Conservation (phyloP, 2,329 filamentous ascomycete species). For the Ambrosiella beaveri region DNA sequence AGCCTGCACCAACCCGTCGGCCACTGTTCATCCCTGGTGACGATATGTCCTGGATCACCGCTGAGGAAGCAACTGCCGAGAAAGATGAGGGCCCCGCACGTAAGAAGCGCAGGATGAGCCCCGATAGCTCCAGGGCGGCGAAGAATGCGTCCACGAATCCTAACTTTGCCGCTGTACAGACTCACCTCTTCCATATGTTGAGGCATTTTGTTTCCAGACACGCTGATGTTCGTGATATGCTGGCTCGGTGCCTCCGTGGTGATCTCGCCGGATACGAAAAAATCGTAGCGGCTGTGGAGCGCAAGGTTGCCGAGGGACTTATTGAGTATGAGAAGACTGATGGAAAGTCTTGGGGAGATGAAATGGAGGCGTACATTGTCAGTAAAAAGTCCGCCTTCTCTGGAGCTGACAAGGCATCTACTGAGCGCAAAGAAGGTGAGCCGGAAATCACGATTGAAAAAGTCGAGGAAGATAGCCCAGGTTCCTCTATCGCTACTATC, state of each 20-base stretch:
- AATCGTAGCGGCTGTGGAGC: constrained; percentile 59
- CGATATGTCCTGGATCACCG: constrained; percentile 27
- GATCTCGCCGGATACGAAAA: constrained; percentile 64
- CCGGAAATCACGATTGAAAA: constrained; percentile 21
- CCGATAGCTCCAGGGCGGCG: constrained; percentile 12
- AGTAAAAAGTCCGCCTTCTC: constrained; percentile 10
- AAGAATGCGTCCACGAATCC: constrained; percentile 15
- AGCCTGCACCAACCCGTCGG: constrained; percentile 45
- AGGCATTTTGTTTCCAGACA: constrained; percentile 65
- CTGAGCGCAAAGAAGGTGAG: constrained; percentile 14
- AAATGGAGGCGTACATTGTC: constrained; percentile 16
- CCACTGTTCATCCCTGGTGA: constrained; percentile 57
- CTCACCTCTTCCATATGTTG: constrained; percentile 83
- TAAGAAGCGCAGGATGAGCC: constrained; percentile 30
- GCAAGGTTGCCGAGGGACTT: constrained; percentile 54
- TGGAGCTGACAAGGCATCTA: constrained; percentile 8
- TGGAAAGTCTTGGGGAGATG: constrained; percentile 31
- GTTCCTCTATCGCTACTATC: constrained; percentile 32
- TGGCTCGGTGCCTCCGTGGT: constrained; percentile 50
- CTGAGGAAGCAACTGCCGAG: constrained; percentile 19
- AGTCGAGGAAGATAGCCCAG: constrained; percentile 38
- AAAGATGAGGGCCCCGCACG: constrained; percentile 25
- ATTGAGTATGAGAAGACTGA: constrained; percentile 43
- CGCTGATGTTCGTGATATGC: constrained; percentile 69
- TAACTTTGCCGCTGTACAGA: constrained; percentile 69